Conservation (phyloP, 495 filamentous ascomycete species). For the Penicillium roqueforti region DNA sequence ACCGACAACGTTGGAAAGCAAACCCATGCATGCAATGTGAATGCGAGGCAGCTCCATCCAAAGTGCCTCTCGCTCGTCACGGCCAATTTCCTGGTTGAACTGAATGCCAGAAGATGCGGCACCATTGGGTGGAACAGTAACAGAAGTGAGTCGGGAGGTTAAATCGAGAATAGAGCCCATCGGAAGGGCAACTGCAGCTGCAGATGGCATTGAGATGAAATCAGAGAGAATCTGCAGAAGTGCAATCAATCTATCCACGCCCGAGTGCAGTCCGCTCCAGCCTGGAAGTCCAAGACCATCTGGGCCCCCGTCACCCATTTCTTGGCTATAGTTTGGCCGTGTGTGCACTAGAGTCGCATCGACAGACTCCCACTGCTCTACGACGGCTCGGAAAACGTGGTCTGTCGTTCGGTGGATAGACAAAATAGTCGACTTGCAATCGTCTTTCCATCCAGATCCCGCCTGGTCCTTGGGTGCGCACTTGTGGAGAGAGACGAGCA, state of each 20-base stretch:
- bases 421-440: constrained; percentile 53
- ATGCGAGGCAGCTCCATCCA: constrained; percentile 67
- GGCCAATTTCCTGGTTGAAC: constrained; percentile 62
- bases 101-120: constrained; percentile 34
- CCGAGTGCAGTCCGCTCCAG: constrained; percentile 70
- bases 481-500: constrained; percentile 66
- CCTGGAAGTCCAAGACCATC: constrained; percentile 52
- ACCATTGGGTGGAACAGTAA: constrained; percentile 51
- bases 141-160: constrained; percentile 61
- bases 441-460: constrained; percentile 67
- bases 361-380: constrained; percentile 73
- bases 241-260: constrained; percentile 61
- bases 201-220: constrained; percentile 56
- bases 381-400: constrained; percentile 67
- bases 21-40: constrained; percentile 60
- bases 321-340: constrained; percentile 32
- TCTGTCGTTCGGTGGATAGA: constrained; percentile 65
- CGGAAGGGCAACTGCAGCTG: constrained; percentile 57
- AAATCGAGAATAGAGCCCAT: constrained; percentile 62
- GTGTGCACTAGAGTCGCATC: constrained; percentile 26
- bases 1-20: constrained; percentile 50
- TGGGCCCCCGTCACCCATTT: constrained; percentile 33
- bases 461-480: constrained; percentile 71
- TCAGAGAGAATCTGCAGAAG: constrained; percentile 53
- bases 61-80: constrained; percentile 73